Base-by-base conservation (phyloP, 2,329 filamentous ascomycete species). In the Botryotinia globosa region DNA sequence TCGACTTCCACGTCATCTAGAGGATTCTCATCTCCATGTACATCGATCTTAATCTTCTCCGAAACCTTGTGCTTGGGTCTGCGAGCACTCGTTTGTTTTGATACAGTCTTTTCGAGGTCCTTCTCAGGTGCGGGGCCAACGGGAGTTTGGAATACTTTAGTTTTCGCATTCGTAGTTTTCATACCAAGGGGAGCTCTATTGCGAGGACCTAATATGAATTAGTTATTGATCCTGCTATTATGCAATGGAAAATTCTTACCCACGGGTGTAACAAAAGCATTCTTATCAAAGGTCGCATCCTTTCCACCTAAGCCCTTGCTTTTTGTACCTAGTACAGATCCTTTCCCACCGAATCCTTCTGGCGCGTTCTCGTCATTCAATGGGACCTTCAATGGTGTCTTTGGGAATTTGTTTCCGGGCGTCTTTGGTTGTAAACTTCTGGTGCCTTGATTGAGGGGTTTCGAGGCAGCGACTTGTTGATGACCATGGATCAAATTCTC, bases 141-240 rank as follows among this genome's bases (percentile, higher is more conserved):
- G 10, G 88, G 88, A 6, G 90, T 90, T 75, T 92, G 90, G 76
- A 90, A 87, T 67, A 85, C 86, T 80, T 86, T 89, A 74, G 91
- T 88, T 85, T 97, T 98, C 71, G 93, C 94, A 82, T 99, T 99
- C 69, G 96, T 98, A 1, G 95, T 98, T 83, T 99, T 99, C 86
- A 93, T 91, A 48, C 95, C 95, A 65, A 99, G 85, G 20, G 94
- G 92, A 54, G 94, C 94, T 79, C 95, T 90, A 74, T 85, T 90
- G 73, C 90, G 89, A 68, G 90, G 76, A 74, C 80, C 80, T 80
- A 56, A 25, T 42, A 37, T 45, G 42, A n/a, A 22, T 59, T 12
- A 45, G 22, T 56, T 4, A 37, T 34, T 42, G 37, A 37, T 34
- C 42, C 58, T 44, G 20, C 44, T 16, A 64, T 72, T 72, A 78